Conservation (phyloP, 2,329 filamentous ascomycete genomes). For the Colletotrichum sp. region DNA sequence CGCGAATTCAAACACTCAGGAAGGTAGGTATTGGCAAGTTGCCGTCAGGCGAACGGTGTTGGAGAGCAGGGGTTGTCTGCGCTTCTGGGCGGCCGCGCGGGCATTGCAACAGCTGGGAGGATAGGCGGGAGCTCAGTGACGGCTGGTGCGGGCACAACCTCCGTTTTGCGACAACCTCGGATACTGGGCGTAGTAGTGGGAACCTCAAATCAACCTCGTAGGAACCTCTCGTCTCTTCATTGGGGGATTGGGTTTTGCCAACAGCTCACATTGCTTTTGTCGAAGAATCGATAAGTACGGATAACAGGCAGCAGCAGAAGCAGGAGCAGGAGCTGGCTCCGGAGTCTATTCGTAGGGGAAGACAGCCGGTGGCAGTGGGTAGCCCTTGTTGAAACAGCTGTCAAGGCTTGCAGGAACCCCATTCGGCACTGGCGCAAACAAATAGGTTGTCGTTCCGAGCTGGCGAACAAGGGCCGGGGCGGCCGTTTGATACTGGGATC, state of each 20-base stretch:
- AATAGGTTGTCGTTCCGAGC: slow-evolving; percentile 6
- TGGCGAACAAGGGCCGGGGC: background rate
- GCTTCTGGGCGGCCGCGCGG: background rate
- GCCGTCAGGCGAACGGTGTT: background rate
- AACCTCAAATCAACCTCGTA: background rate
- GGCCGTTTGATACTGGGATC: slow-evolving; percentile 1
- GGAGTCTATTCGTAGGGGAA: background rate
- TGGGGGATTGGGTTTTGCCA: background rate
- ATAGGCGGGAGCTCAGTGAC: background rate
- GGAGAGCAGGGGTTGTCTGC: background rate
- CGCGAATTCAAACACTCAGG: background rate
- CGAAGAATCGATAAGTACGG: background rate
- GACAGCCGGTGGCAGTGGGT: background rate
- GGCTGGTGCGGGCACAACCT: background rate
- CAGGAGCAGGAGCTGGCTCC: background rate
- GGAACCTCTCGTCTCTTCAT: background rate
- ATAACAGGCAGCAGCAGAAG: background rate
- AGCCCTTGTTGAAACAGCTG: background rate
- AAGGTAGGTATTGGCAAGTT: background rate
- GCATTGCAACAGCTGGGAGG: background rate
- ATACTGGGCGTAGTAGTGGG: background rate
- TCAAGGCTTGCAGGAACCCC: slow-evolving; percentile 2
- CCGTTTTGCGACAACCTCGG: background rate
- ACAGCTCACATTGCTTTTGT: background rate
- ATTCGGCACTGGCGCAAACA: slow-evolving; percentile 4